Conservation (phyloP, 108 stramenopile species). For the Skeletonema tropicum region DNA sequence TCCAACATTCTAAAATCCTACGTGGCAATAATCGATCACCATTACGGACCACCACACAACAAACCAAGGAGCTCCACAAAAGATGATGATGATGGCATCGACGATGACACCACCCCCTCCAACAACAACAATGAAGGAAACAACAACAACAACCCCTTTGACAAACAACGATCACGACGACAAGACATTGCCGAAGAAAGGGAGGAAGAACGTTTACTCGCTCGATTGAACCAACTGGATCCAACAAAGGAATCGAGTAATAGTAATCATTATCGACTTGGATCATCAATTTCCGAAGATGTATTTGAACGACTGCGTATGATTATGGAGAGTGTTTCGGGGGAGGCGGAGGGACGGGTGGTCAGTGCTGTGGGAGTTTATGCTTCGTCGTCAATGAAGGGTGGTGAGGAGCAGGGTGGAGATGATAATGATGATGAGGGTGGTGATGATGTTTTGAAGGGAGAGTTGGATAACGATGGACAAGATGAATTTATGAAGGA, state of each 20-base stretch:
- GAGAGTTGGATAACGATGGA: background rate
- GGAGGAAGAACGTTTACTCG: slow-evolving; percentile 34
- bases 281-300: slow-evolving; percentile 34
- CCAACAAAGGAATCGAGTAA: background rate
- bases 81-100: no score
- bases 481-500: slow-evolving; percentile 17
- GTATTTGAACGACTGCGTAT: slow-evolving; percentile 34
- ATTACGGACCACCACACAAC: slow-evolving; percentile 7
- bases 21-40: slow-evolving; percentile 20
- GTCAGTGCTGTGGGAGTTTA: slow-evolving; percentile 4
- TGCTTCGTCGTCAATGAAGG: background rate
- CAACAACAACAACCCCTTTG: background rate
- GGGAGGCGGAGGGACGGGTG: slow-evolving; percentile 22
- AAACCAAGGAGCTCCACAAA: background rate
- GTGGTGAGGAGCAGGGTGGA: background rate
- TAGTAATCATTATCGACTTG: no score
- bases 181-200: slow-evolving; percentile 15
- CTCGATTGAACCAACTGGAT: slow-evolving; percentile 18
- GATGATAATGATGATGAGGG: background rate
- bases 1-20: slow-evolving; percentile 26
- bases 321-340: slow-evolving; percentile 32
- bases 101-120: background rate
- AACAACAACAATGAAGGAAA: background rate
- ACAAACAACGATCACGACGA: no score
- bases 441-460: background rate